Evolutionary conservation across 768 basidiomycete species (phyloP).

Genomic region (Termitomyces sp.): DNA sequence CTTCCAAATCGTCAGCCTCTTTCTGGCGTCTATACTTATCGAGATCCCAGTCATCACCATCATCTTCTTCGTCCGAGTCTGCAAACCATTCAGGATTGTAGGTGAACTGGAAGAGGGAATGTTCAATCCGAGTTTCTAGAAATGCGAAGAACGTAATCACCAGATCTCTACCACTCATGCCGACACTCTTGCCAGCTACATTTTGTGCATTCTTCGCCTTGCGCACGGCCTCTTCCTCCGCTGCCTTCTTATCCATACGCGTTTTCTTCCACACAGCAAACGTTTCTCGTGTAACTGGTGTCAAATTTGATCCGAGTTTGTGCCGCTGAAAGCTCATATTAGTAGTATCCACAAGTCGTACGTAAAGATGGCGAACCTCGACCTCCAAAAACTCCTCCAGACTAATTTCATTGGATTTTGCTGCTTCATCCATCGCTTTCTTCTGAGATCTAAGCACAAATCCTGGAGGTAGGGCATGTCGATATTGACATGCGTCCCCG

Average conservation of each 20-base stretch:
- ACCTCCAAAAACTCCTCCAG: conserved; percentile 97
- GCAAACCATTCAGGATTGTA: conserved; percentile 95
- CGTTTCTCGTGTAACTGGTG: conserved; percentile 87
- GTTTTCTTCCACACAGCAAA: conserved; percentile 97
- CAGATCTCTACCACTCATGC: conserved; percentile 95
- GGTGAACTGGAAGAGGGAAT: conserved; percentile 58
- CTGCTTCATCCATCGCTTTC: conserved; percentile 88
- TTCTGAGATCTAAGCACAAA: conserved; percentile 93
- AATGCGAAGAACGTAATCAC: conserved; percentile 36
- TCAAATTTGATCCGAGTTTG: conserved; percentile 86
- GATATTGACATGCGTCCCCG: conserved; percentile 85
- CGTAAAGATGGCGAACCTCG: conserved; percentile 53
- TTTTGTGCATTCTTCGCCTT: conserved; percentile 80
- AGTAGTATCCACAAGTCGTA: background rate
- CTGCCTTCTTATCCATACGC: conserved; percentile 90
- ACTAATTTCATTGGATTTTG: conserved; percentile 84
- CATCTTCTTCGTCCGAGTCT: conserved; percentile 55
- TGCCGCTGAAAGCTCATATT: conserved; percentile 58
- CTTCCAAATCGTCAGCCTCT: conserved; percentile 53
- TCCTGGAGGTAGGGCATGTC: conserved; percentile 93
- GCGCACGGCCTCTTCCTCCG: conserved; percentile 74
- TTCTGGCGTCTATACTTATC: conserved; percentile 55
- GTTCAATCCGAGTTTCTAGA: conserved; percentile 2
- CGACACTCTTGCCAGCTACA: conserved; percentile 83
- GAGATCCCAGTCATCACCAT: conserved; percentile 55